phyloP scores from a whole-genome alignment of 2,329 filamentous ascomycete genomes.

The Capronia epimyces region DNA sequence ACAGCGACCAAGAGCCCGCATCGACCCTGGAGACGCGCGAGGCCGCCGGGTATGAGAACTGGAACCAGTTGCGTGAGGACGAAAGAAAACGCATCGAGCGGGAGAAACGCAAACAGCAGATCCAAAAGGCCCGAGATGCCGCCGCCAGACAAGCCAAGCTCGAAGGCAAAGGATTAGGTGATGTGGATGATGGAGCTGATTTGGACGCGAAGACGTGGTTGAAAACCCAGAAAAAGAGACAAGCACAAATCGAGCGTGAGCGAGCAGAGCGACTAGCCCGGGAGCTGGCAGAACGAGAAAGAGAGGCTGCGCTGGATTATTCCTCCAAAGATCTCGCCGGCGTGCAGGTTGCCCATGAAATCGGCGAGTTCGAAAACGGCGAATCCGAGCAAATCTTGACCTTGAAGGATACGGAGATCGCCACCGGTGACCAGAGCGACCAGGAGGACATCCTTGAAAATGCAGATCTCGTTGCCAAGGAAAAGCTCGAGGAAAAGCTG shows the following conservation, averaged over 20 bases:
- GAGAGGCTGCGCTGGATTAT: slow-evolving; percentile 65
- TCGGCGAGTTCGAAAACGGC: slow-evolving; percentile 67
- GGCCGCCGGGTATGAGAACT: slow-evolving; percentile 43
- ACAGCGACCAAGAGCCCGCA: slow-evolving; percentile 60
- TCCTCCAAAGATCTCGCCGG: slow-evolving; percentile 81
- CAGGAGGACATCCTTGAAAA: slow-evolving; percentile 76
- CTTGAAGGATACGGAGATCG: slow-evolving; percentile 83
- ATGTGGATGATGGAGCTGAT: slow-evolving; percentile 59
- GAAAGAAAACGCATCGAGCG: slow-evolving; percentile 62
- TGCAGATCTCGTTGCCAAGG: slow-evolving; percentile 38
- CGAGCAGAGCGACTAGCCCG: slow-evolving; percentile 66
- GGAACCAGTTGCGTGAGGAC: slow-evolving; percentile 58
- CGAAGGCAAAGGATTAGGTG: slow-evolving; percentile 78
- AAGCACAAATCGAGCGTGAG: slow-evolving; percentile 76
- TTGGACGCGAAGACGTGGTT: slow-evolving; percentile 82
- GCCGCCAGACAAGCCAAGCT: slow-evolving; percentile 70
- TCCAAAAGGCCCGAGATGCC: slow-evolving; percentile 80
- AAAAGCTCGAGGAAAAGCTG: slow-evolving; percentile 57
- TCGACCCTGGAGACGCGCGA: slow-evolving; percentile 73
- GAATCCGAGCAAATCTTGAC: slow-evolving; percentile 73
- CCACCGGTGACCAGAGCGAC: slow-evolving; percentile 60
- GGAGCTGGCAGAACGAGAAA: slow-evolving; percentile 72
- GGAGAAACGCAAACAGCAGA: slow-evolving; percentile 72
- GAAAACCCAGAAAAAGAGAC: slow-evolving; percentile 81
- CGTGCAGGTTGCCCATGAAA: slow-evolving; percentile 84